A percentile compares a stretch with the other conserved stretches of the same genome.
Evolutionary conservation across 2,329 filamentous ascomycete species (phyloP).

Genomic region (Aspergillus pseudoviridinutans): DNA sequence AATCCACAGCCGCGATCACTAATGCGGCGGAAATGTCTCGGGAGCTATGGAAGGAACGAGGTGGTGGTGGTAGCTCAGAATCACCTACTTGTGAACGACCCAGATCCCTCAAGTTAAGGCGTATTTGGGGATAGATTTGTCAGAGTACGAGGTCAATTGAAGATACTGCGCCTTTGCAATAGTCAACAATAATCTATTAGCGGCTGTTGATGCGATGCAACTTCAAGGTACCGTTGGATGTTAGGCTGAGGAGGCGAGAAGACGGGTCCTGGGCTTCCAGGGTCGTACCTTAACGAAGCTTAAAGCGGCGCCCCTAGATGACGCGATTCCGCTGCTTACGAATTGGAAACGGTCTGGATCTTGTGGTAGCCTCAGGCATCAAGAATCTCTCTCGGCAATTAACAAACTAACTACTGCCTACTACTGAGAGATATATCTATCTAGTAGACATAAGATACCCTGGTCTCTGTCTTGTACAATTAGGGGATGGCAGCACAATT

Average conservation of each 20-base stretch:
- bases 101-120: background rate
- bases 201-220: constrained; percentile 3
- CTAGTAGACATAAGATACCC: no score
- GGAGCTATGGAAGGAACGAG: constrained; percentile 3
- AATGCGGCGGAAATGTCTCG: constrained; percentile 4
- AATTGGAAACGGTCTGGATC: constrained; percentile 27
- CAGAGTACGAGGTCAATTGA: constrained; percentile 2
- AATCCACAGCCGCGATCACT: constrained; percentile 9
- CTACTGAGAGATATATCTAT: no score
- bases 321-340: constrained; percentile 32
- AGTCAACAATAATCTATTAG: background rate
- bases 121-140: constrained; percentile 9
- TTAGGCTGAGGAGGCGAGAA: constrained; percentile 8
- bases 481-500: background rate
- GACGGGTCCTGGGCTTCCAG: background rate
- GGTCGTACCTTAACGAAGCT: background rate
- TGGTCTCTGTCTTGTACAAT: background rate
- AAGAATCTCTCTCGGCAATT: background rate
- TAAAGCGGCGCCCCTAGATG: constrained; percentile 21
- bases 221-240: background rate
- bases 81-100: background rate
- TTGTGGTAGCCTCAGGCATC: constrained; percentile 9
- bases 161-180: background rate
- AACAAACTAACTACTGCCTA: background rate
- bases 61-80: background rate